phyloP scores from a whole-genome alignment of 1,284 basidiomycete species.

The Sparassis latifolia region DNA sequence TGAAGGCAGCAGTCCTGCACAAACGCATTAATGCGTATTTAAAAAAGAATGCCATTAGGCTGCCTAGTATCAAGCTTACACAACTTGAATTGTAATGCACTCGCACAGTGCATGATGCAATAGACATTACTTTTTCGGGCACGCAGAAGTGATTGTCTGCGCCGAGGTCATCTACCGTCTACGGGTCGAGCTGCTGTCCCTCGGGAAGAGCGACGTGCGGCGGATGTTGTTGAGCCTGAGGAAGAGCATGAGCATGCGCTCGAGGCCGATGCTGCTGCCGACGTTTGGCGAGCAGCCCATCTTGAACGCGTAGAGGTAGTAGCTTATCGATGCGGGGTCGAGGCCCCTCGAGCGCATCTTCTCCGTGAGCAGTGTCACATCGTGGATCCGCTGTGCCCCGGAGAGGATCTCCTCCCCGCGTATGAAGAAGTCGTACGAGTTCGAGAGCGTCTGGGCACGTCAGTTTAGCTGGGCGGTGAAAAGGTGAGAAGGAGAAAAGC shows the following conservation, averaged over 20 bases:
- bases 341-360: constrained; percentile 82
- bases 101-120: no score
- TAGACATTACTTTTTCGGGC: no score
- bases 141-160: no score
- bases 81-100: no score
- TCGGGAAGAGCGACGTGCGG: constrained; percentile 52
- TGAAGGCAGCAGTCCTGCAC: no score
- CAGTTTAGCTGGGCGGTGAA: background rate
- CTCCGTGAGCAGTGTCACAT: constrained; percentile 75
- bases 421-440: constrained; percentile 99
- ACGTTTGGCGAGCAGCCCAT: constrained; percentile 90
- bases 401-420: constrained; percentile 97
- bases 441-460: constrained; percentile 69
- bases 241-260: constrained; percentile 95
- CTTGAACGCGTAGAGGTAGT: constrained; percentile 91
- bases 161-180: constrained; percentile 20
- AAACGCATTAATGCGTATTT: no score
- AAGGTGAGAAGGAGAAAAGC: constrained; percentile 19
- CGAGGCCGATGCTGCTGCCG: constrained; percentile 83
- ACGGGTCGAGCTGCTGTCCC: no score
- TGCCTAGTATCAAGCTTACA: no score
- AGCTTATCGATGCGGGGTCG: constrained; percentile 82
- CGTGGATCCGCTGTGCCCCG: constrained; percentile 96
- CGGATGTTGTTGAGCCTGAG: constrained; percentile 94
- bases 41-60: no score